Base-by-base conservation (phyloP, 148 eudicot genomes). In the Cornus controversa region DNA sequence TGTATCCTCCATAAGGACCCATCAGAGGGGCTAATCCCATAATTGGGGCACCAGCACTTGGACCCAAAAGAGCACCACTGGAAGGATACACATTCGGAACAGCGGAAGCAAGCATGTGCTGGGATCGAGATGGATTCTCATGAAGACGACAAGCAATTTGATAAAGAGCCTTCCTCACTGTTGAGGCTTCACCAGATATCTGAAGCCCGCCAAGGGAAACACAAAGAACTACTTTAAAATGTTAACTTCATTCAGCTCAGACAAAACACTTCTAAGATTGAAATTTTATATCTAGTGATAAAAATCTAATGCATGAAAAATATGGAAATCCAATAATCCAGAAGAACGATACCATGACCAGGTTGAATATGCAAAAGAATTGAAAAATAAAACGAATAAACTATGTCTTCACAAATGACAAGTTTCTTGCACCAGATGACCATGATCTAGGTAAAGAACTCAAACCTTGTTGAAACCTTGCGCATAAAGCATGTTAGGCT, bases 111-210 rank as follows among this genome's bases (percentile, higher is more conserved):
- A 96, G 94, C 86, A 90, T 67, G 82, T 90, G 97, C 83, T 96
- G 99, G 71, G 99, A 87, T 53, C 95, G 90, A 20, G 99, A 93
- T 34, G 99, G 99, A 82, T 96, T 93, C 57, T 92, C 95, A 86
- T 91, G 99, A 75, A 96, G 94, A 47, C 99, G 97, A 72, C 90
- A 73, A 53, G 99, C 89, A 75, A 96, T 84, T 82, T 89, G 87
- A 83, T 77, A 87, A 69, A 96, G 90, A 63, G 99, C 98, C 71
- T 89, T 91, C 90, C 86, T 89, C 72, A 96, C 97, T 63, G 88
- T 80, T 28, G 90, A 66, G 28, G 91, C 83, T 83, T 91, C 97
- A 58, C 98, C 99, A 28, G 98, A 89, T 66, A 96, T 86, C 99
- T 96, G 75, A 62, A 74, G 20, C 67, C 79, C 40, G 60, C 34